phyloP scores from a whole-genome alignment of 2,329 filamentous ascomycete species.

The Saccharata proteae region DNA sequence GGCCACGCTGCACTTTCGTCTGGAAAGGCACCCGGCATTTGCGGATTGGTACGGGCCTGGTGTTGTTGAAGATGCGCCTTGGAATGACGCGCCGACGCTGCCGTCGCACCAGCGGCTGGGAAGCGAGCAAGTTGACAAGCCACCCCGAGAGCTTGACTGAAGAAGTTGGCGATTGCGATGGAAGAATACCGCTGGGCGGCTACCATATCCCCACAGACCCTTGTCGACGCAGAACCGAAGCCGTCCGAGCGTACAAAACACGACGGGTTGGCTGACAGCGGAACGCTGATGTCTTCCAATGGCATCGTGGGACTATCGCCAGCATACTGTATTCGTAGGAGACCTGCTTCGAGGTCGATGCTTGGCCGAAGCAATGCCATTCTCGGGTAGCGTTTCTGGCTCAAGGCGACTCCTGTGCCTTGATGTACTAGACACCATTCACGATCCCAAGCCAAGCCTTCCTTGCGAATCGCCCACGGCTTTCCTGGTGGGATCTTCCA shows the following conservation, averaged over 20 bases:
- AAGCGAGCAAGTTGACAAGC: conserved; percentile 79
- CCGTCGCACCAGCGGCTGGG: conserved; percentile 47
- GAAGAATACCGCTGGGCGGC: conserved; percentile 59
- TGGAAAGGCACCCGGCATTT: conserved; percentile 45
- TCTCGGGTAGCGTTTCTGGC: conserved; percentile 73
- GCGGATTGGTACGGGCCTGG: conserved; percentile 16
- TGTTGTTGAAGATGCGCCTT: conserved; percentile 56
- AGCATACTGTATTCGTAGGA: conserved; percentile 49
- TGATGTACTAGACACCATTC: conserved; percentile 92
- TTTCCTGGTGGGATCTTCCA: conserved; percentile 53
- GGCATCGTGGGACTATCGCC: conserved; percentile 23
- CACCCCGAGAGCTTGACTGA: conserved; percentile 61
- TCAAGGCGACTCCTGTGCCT: conserved; percentile 72
- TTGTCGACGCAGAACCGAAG: conserved; percentile 32
- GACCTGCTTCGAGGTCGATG: conserved; percentile 56
- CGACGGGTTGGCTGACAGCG: conserved; percentile 56
- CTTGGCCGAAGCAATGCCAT: conserved; percentile 75
- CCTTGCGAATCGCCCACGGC: conserved; percentile 64
- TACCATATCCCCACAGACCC: conserved; percentile 74
- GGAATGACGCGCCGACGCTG: conserved; percentile 49
- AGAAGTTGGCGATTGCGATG: conserved; percentile 57
- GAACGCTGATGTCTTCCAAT: conserved; percentile 30
- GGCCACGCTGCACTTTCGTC: conserved; percentile 42
- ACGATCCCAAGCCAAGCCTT: conserved; percentile 86
- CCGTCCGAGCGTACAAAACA: conserved; percentile 34